These are phyloP conservation scores for Cercospora berteroae DNA, from an alignment of 2,329 filamentous ascomycete species.

Conservation along the genomic window DNA sequence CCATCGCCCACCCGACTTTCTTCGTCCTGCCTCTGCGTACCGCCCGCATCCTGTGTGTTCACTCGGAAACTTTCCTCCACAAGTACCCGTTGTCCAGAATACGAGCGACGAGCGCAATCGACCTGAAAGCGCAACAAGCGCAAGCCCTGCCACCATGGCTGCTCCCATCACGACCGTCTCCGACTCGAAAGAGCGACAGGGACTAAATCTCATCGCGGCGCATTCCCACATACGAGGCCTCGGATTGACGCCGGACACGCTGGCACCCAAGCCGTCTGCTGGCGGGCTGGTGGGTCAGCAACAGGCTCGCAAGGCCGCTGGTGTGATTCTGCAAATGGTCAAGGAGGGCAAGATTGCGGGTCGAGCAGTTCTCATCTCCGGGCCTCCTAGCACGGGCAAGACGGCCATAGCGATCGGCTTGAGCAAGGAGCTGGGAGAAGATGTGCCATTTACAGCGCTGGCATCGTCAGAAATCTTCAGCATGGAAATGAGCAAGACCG, in stretches of 20 bases:
- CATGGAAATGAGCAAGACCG: conserved; percentile 98
- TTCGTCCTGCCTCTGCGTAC: not conserved
- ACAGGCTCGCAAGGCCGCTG: conserved; percentile 93
- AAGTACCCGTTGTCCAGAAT: not conserved
- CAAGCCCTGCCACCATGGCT: conserved; percentile 12
- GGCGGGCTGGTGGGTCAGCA: conserved; percentile 95
- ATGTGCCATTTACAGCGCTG: conserved; percentile 95
- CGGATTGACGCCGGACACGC: conserved; percentile 84
- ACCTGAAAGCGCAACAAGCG: conserved; percentile 9
- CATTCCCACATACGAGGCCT: conserved; percentile 97
- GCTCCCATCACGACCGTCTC: conserved; percentile 74
- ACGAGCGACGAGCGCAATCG: not conserved
- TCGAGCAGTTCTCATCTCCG: conserved; percentile 88
- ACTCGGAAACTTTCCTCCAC: not conserved
- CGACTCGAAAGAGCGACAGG: conserved; percentile 92
- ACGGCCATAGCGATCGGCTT: conserved; percentile 98
- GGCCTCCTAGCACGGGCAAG: conserved; percentile 95
- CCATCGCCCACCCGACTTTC: not conserved
- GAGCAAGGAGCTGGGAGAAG: conserved; percentile 85
- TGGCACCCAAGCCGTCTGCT: conserved; percentile 80
- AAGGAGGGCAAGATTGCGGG: conserved; percentile 98
- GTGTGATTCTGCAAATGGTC: conserved; percentile 96
- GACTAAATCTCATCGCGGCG: conserved; percentile 94
- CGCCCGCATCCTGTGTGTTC: not conserved
- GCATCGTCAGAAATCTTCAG: conserved; percentile 97